These are phyloP conservation scores for Chrysoporthe puriensis DNA, from an alignment of 2,329 filamentous ascomycete species.

Conservation along the genomic window DNA sequence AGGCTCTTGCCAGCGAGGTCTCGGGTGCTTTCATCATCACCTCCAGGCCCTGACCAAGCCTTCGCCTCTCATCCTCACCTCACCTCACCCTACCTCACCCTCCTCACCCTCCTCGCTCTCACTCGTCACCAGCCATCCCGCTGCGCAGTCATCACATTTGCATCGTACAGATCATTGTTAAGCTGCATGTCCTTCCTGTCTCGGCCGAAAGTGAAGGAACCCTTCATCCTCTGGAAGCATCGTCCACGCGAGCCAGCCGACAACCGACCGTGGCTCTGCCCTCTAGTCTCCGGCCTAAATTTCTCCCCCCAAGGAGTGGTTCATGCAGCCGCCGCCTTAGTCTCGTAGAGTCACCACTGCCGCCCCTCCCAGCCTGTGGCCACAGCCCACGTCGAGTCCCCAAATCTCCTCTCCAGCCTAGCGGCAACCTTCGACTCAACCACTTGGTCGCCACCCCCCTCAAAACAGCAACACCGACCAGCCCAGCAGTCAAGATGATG, in stretches of 20 bases:
- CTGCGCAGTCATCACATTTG: background rate
- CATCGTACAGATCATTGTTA: background rate
- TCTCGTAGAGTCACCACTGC: slow-evolving; percentile 22
- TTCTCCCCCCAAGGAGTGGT: slow-evolving; percentile 3
- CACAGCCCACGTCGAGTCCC: slow-evolving; percentile 27
- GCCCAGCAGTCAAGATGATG: slow-evolving; percentile 41
- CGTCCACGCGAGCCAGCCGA: background rate
- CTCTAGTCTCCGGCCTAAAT: slow-evolving; percentile 11
- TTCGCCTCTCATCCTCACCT: background rate
- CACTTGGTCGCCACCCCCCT: background rate
- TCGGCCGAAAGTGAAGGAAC: too few species aligned
- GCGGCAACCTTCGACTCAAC: background rate
- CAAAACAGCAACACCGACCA: slow-evolving; percentile 34
- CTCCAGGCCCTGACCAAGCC: background rate
- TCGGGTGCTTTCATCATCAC: background rate
- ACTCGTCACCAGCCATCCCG: background rate
- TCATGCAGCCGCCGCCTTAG: slow-evolving; percentile 17
- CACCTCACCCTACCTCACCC: background rate
- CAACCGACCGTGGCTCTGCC: slow-evolving; percentile 23
- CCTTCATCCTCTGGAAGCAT: background rate
- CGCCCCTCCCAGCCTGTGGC: slow-evolving; percentile 11
- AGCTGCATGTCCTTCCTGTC: background rate
- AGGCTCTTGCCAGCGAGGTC: background rate
- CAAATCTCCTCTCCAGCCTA: background rate
- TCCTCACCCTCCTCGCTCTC: background rate